Percentiles rank a stretch among this genome's conserved stretches.
phyloP scores from a whole-genome alignment of 164 flowering plant species.

The Santalum album region DNA sequence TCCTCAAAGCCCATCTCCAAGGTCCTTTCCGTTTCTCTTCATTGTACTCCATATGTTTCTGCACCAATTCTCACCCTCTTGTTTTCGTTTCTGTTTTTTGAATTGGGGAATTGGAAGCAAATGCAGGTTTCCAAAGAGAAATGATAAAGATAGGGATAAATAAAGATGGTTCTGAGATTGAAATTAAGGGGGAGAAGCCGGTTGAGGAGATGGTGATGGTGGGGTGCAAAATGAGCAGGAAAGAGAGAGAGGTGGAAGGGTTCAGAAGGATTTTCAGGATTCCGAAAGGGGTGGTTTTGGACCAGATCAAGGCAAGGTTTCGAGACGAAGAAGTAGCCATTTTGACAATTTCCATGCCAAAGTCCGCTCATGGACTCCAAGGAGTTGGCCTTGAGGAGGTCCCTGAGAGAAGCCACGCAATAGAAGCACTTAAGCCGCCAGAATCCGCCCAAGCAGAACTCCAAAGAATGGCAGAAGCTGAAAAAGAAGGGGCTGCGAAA shows the following conservation, averaged over 20 bases:
- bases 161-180: slow-evolving; percentile 41
- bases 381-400: slow-evolving; percentile 45
- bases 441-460: not conserved
- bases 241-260: slow-evolving; percentile 28
- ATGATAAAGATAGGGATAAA: slow-evolving; percentile 44
- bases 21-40: slow-evolving; percentile 17
- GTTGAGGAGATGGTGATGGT: slow-evolving; percentile 43
- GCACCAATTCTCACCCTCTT: not conserved
- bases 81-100: not conserved
- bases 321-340: slow-evolving; percentile 37
- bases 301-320: slow-evolving; percentile 45
- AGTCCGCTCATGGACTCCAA: slow-evolving; percentile 33
- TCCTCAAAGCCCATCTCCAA: slow-evolving; percentile 56
- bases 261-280: slow-evolving; percentile 50
- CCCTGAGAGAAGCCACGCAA: not conserved
- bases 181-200: slow-evolving; percentile 39
- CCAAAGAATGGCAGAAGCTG: not conserved
- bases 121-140: slow-evolving; percentile 44
- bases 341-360: slow-evolving; percentile 50
- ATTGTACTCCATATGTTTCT: no score
- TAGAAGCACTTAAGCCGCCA: not conserved
- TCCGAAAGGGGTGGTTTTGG: slow-evolving; percentile 51
- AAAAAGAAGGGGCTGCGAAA: not conserved
- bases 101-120: not conserved
- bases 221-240: slow-evolving; percentile 32